phyloP scores from a whole-genome alignment of 2,329 filamentous ascomycete species.

The Didymella arachidicola region DNA sequence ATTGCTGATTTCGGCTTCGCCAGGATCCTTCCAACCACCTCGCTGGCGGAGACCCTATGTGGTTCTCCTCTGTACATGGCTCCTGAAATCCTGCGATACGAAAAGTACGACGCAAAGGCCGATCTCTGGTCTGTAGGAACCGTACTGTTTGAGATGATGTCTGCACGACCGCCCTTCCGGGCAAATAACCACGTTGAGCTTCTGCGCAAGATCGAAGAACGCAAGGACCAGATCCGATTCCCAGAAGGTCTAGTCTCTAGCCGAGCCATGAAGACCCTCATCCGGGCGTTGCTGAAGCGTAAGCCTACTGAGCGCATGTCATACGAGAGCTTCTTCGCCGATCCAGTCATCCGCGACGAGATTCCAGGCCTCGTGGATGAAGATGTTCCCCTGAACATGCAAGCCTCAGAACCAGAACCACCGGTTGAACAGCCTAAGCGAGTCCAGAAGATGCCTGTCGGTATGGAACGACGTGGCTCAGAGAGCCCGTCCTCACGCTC shows the following conservation, averaged over 20 bases:
- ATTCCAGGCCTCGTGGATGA: constrained; percentile 86
- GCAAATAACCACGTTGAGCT: constrained; percentile 95
- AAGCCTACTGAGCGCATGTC: constrained; percentile 84
- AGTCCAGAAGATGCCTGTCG: constrained; percentile 39
- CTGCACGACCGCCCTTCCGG: constrained; percentile 86
- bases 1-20: constrained; percentile 99
- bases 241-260: constrained; percentile 75
- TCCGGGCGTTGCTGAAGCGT: constrained; percentile 81
- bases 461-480: constrained; percentile 37
- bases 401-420: constrained; percentile 39
- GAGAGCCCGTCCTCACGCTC: constrained; percentile 46
- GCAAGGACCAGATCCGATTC: constrained; percentile 86
- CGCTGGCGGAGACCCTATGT: constrained; percentile 93
- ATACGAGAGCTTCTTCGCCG: constrained; percentile 84
- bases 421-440: constrained; percentile 35
- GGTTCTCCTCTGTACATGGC: constrained; percentile 99
- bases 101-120: constrained; percentile 96
- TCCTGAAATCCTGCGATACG: constrained; percentile 94
- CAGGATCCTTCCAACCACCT: constrained; percentile 86
- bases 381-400: constrained; percentile 62
- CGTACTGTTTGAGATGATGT: constrained; percentile 94
- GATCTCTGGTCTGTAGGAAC: constrained; percentile 98
- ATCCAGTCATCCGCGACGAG: constrained; percentile 73
- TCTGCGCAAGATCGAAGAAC: constrained; percentile 87
- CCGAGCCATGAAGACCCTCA: constrained; percentile 79